Evolutionary conservation across 2,329 filamentous ascomycete species (phyloP).

Genomic region (Ophiostoma fasciatum): DNA sequence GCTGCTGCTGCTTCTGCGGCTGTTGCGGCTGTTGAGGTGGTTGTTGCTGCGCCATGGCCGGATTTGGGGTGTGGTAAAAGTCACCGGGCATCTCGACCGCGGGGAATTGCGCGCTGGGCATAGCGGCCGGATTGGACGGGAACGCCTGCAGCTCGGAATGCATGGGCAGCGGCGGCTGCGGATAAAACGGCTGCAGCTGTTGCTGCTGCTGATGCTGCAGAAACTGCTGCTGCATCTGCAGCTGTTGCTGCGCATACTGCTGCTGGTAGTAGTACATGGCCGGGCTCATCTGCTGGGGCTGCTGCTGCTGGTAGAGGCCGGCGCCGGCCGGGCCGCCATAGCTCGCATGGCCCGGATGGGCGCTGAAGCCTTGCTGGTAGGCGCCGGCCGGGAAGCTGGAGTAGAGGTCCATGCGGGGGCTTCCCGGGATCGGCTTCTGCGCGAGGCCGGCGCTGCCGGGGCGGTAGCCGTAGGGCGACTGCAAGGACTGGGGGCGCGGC

Average conservation of each 20-base stretch:
- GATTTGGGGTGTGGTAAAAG: conserved; percentile 25
- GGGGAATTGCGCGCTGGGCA: conserved; percentile 9
- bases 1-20: conserved; percentile 12
- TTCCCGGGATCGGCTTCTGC: conserved; percentile 8
- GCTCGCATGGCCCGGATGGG: conserved; percentile 1
- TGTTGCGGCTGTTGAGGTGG: background rate
- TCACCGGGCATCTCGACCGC: conserved; percentile 31
- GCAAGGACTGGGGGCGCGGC: conserved; percentile 23
- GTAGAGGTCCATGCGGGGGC: background rate
- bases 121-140: conserved; percentile 6
- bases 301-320: conserved; percentile 16
- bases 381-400: background rate
- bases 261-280: conserved; percentile 10
- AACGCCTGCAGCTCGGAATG: conserved; percentile 25
- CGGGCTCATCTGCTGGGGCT: conserved; percentile 10
- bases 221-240: conserved; percentile 6
- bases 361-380: conserved; percentile 4
- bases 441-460: conserved; percentile 20
- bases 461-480: conserved; percentile 14
- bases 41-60: conserved; percentile 14
- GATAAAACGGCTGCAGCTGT: conserved; percentile 10
- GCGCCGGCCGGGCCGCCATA: conserved; percentile 9
- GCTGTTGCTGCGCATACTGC: conserved; percentile 15
- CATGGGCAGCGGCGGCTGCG: conserved; percentile 7
- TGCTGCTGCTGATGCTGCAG: background rate